Evolutionary conservation across 176 grass and related monocot species (phyloP), one percentile per base, ranked within the genome.

Genomic region (Oryza glumipatula): DNA sequence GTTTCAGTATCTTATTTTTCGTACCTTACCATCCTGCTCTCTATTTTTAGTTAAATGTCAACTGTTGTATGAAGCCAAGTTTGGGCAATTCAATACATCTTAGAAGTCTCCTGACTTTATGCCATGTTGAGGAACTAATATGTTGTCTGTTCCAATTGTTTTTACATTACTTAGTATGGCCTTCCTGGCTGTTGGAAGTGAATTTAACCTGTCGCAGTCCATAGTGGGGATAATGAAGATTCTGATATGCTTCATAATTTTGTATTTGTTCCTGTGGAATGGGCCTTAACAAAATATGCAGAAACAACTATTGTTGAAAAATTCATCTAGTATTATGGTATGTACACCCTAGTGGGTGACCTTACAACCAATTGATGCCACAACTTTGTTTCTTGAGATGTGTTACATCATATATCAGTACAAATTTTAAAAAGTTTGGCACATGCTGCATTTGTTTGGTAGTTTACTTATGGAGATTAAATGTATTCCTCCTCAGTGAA

Each of bases 401-500:
- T 22, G 6, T 26, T 19, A 56, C 52, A 80, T 39, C 69, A 12
- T 9, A 73, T 9, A n/a, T 49, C 7, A 64, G 24, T 11, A 4
- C 21, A 19, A 33, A 33, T 47, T 35, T 33, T 14, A 63, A 15
- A 47, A 7, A 86, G 39, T 19, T 72, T 16, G 44, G 4, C 30
- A 36, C 28, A 67, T 66, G 36, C 6, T 44, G 17, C 72, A 68
- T 39, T 76, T 80, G 6, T 49, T 64, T 21, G 38, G 41, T 21
- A 81, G n/a, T 88, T 52, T 65, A 66, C 66, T 89, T 22, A 80
- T 69, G 43, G 32, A 70, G 74, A 38, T 73, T 80, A 82, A 75
- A 69, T 73, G 13, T 46, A 23, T 92, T 80, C 72, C 17, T 63
- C 80, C 17, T 63, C 80, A 98, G 95, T 56, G 91, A 95, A 92